Percentiles rank a stretch among this genome's conserved stretches.
Conservation (phyloP, 139 green algal genomes). For the Penium margaritaceum region DNA sequence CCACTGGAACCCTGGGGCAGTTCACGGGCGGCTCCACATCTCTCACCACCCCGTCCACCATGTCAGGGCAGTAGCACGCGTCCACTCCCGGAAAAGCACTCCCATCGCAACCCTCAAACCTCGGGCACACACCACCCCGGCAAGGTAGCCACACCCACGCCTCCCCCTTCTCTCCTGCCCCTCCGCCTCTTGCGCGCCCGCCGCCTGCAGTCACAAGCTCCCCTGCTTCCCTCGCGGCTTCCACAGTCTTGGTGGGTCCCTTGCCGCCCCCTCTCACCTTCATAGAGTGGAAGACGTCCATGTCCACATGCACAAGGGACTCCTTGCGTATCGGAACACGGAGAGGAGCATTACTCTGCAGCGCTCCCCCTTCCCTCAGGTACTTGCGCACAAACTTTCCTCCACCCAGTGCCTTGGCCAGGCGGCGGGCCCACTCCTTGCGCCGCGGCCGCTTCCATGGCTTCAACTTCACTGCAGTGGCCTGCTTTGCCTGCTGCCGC, state of each 20-base stretch:
- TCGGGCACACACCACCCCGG: no score
- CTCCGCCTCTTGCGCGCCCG: no score
- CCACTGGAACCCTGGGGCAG: background rate
- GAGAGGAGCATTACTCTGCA: background rate
- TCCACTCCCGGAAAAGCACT: background rate
- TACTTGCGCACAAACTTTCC: background rate
- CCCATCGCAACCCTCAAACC: no score
- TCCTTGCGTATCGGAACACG: background rate
- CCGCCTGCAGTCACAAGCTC: background rate
- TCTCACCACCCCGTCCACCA: background rate
- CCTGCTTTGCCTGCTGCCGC: no score
- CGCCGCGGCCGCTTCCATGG: background rate
- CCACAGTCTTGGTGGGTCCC: background rate
- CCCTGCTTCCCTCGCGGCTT: background rate
- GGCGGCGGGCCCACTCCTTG: constrained; percentile 2
- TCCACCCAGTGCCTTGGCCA: constrained; percentile 3
- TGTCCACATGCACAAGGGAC: background rate
- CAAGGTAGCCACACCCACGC: no score
- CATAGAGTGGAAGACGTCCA: background rate
- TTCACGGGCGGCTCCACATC: constrained; percentile 1
- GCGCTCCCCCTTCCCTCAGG: background rate
- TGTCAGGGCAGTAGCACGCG: background rate
- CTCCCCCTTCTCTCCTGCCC: no score
- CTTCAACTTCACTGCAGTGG: no score
- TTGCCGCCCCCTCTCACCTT: background rate